phyloP scores from a whole-genome alignment of 768 basidiomycete genomes.

The Coprinellus micaceus region DNA sequence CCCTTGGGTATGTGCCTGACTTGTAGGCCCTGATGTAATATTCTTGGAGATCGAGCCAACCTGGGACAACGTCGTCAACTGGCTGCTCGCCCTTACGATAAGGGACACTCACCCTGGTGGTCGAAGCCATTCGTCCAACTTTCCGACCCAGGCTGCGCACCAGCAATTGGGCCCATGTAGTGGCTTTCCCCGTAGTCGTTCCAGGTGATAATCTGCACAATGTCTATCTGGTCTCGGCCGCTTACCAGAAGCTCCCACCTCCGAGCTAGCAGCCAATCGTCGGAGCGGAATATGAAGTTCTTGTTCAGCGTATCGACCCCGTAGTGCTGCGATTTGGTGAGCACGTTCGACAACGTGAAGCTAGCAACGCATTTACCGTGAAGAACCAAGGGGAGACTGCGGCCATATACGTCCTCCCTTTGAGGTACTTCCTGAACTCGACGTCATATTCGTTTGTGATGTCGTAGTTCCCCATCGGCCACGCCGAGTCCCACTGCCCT shows the following conservation, averaged over 20 bases:
- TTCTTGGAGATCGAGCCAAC: slow-evolving; percentile 54
- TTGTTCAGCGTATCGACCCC: slow-evolving; percentile 49
- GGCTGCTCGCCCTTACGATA: not conserved
- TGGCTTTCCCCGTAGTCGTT: slow-evolving; percentile 75
- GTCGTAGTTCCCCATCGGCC: slow-evolving; percentile 39
- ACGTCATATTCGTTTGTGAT: slow-evolving; percentile 30
- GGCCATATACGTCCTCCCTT: slow-evolving; percentile 34
- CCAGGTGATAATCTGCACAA: slow-evolving; percentile 60
- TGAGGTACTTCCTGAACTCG: slow-evolving; percentile 23
- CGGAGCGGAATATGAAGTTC: slow-evolving; percentile 57
- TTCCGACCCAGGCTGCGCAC: slow-evolving; percentile 58
- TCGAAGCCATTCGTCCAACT: slow-evolving; percentile 59
- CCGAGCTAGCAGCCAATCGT: slow-evolving; percentile 51
- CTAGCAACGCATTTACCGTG: slow-evolving; percentile 30
- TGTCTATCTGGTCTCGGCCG: slow-evolving; percentile 35
- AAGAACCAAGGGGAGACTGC: slow-evolving; percentile 67
- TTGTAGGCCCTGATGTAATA: slow-evolving; percentile 56
- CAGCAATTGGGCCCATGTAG: slow-evolving; percentile 64
- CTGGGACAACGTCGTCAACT: slow-evolving; percentile 8
- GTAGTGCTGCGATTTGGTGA: slow-evolving; percentile 39
- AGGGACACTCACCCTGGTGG: slow-evolving; percentile 29
- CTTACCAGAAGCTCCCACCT: slow-evolving; percentile 58
- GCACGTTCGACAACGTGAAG: not conserved
- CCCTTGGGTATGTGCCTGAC: slow-evolving; percentile 47
- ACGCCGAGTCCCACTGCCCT: slow-evolving; percentile 50